A percentile compares a stretch with the other conserved stretches of the same genome.
These are phyloP conservation scores for Solanum clarkiae DNA, from an alignment of 257 asterid species.

Conservation along the genomic window DNA sequence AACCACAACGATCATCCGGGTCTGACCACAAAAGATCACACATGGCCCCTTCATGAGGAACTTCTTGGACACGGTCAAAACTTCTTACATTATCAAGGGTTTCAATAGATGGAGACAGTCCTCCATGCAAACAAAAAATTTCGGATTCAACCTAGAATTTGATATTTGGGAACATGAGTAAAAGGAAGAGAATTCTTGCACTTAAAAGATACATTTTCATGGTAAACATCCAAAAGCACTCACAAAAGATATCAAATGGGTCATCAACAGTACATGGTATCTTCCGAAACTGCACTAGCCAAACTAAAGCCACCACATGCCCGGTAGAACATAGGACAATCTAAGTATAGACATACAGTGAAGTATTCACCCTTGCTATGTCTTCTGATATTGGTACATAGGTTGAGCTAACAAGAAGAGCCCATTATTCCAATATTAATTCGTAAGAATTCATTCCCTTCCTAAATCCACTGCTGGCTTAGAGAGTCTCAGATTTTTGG, in stretches of 20 bases:
- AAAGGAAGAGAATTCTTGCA: background rate
- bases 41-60: conserved; percentile 99
- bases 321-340: background rate
- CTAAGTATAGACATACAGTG: background rate
- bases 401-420: background rate
- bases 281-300: background rate
- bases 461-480: background rate
- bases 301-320: background rate
- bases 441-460: background rate
- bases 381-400: background rate
- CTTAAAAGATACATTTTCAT: background rate
- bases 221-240: background rate
- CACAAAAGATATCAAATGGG: background rate
- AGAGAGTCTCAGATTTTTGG: background rate
- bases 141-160: conserved; percentile 82
- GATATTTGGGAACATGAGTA: background rate
- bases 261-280: background rate
- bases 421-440: background rate
- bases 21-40: conserved; percentile 96
- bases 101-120: conserved; percentile 87
- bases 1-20: conserved; percentile 98
- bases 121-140: conserved; percentile 92
- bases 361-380: background rate
- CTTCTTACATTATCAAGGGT: conserved; percentile 88
- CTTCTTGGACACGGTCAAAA: conserved; percentile 98